These are phyloP conservation scores for Nasturtium officinale DNA, from an alignment of 345 rosid genomes.

Conservation along the genomic window DNA sequence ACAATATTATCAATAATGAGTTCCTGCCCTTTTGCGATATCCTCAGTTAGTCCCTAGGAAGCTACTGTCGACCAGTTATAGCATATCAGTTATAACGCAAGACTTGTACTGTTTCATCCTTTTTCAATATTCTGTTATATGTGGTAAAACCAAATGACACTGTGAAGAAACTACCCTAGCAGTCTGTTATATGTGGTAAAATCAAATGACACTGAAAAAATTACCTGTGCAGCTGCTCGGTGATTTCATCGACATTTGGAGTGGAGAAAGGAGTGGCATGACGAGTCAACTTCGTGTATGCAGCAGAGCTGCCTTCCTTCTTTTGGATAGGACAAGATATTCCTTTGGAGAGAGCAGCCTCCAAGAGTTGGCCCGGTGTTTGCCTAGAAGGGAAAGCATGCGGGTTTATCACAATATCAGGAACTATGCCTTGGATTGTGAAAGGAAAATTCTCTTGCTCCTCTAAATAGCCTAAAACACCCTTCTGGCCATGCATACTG, in stretches of 20 bases:
- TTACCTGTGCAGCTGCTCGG: conserved; percentile 87
- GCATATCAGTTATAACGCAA: conserved; percentile 1
- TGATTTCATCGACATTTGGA: conserved; percentile 66
- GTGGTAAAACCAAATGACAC: background rate
- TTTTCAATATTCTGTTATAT: background rate
- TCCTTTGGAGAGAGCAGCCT: conserved; percentile 92
- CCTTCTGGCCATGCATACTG: conserved; percentile 99
- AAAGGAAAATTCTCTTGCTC: conserved; percentile 92
- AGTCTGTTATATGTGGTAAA: background rate
- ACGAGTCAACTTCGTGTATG: conserved; percentile 59
- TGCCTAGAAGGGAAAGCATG: conserved; percentile 95
- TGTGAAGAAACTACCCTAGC: no score
- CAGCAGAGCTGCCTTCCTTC: conserved; percentile 38
- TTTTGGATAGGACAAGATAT: conserved; percentile 61
- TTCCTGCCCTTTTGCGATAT: background rate
- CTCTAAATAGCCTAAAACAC: conserved; percentile 87
- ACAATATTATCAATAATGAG: background rate
- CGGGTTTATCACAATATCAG: conserved; percentile 85
- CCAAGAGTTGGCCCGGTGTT: conserved; percentile 92
- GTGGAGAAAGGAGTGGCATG: conserved; percentile 92
- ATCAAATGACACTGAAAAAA: background rate
- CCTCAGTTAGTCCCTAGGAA: background rate
- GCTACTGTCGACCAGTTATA: background rate
- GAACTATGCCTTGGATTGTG: conserved; percentile 89
- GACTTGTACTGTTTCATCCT: background rate